Evolutionary conservation across 495 filamentous ascomycete species (phyloP).

Genomic region (Cairneyella variabilis): DNA sequence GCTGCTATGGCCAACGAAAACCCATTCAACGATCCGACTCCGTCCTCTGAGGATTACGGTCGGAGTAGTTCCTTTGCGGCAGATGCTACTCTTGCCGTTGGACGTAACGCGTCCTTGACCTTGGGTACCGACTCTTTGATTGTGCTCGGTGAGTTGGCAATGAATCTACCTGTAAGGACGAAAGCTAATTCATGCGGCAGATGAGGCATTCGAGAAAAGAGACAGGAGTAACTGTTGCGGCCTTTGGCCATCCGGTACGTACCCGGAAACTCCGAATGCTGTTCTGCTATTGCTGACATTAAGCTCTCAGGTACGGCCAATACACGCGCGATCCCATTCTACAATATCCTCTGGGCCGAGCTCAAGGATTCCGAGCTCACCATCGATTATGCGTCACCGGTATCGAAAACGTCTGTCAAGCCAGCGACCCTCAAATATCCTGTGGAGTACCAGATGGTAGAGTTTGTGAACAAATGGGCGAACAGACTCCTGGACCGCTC

Average conservation of each 20-base stretch:
- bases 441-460: constrained; percentile 48
- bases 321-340: constrained; percentile 59
- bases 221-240: constrained; percentile 42
- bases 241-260: constrained; percentile 36
- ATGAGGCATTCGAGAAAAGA: constrained; percentile 41
- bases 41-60: constrained; percentile 25
- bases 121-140: constrained; percentile 61
- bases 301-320: constrained; percentile 19
- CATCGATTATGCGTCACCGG: constrained; percentile 67
- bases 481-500: constrained; percentile 59
- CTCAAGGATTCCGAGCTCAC: constrained; percentile 52
- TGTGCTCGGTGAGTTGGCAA: constrained; percentile 47
- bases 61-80: constrained; percentile 27
- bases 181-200: constrained; percentile 27
- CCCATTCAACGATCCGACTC: constrained; percentile 24
- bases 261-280: not conserved
- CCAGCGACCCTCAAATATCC: constrained; percentile 58
- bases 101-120: constrained; percentile 56
- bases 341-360: constrained; percentile 83
- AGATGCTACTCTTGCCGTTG: constrained; percentile 49
- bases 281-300: constrained; percentile 11
- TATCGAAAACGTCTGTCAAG: constrained; percentile 52
- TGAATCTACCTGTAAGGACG: not conserved
- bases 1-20: constrained; percentile 19
- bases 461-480: constrained; percentile 55